A percentile compares a stretch with the other conserved stretches of the same genome.
phyloP scores from a whole-genome alignment of 1,284 basidiomycete species.

The Pholiota adiposa region DNA sequence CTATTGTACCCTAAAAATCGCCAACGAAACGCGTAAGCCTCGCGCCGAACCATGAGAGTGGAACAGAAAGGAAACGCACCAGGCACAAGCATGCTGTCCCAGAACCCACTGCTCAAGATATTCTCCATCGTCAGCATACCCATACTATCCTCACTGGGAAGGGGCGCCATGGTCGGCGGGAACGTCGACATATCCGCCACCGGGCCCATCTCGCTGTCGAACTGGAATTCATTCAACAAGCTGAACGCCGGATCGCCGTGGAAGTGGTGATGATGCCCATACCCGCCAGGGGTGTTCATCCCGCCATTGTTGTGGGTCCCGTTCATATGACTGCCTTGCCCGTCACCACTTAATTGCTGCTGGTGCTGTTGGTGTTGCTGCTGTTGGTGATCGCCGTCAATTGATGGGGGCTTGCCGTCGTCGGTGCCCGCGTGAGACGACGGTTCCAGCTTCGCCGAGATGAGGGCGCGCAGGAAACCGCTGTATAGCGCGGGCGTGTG shows the following conservation, averaged over 20 bases:
- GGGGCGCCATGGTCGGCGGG: conserved; percentile 78
- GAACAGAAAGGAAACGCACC: conserved; percentile 49
- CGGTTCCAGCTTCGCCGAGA: conserved; percentile 61
- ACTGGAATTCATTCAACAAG: conserved; percentile 60
- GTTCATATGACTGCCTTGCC: background rate
- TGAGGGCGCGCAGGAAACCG: conserved; percentile 81
- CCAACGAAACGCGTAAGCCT: background rate
- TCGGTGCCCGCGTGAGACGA: conserved; percentile 7
- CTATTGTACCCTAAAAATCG: conserved; percentile 66
- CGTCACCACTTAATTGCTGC: background rate
- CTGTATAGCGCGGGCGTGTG: conserved; percentile 90
- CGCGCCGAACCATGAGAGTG: background rate
- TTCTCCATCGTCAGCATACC: conserved; percentile 76
- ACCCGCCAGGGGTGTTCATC: conserved; percentile 18
- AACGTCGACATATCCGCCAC: conserved; percentile 79
- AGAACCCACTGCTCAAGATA: conserved; percentile 77
- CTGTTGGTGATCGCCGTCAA: conserved; percentile 5
- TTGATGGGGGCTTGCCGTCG: conserved; percentile 14
- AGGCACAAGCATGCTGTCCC: conserved; percentile 84
- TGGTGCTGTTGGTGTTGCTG: conserved; percentile 10
- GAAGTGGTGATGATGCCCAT: conserved; percentile 17
- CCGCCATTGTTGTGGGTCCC: conserved; percentile 7
- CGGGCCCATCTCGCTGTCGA: conserved; percentile 80
- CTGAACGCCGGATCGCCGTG: conserved; percentile 27
- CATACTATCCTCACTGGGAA: conserved; percentile 44